Evolutionary conservation across 805 yeast genomes (phyloP), one percentile per base, ranked within the genome.

Genomic region (Aciculoconidium aculeatum): DNA sequence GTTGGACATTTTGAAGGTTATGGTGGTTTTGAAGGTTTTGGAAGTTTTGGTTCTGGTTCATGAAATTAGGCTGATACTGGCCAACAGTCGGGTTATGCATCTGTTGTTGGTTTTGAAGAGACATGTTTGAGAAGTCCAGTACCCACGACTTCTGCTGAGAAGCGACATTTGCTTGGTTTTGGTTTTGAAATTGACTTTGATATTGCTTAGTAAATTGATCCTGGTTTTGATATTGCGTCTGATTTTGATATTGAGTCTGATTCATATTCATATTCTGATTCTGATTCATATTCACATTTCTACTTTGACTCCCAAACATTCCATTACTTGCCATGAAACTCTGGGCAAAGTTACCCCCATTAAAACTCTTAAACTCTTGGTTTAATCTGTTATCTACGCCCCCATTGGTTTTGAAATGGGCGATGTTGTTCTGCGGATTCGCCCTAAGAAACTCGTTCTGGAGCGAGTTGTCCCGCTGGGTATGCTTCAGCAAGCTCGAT

Each of bases 391-490:
- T 31, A 36, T 69, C 73, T 10, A 48, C 44, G 6, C 25, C 39
- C 3, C 47, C 42, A 11, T 35, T 42, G 7, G 41, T 41, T 11
- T 30, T 36, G 36, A 34, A 30, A 7, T 23, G 36, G 9, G 24
- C 30, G 41, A 19, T 17, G 32, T 13, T 12, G 36, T 16, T 22
- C 12, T 25, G 31, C 3, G 21, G 31, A 18, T 23, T 24, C 3
- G 11, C 18, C 13, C 26, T 33, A 3, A 38, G 28, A 17, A 48
- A 41, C 36, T 63, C 69, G 24, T 55, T 48, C 26, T 56, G 62
- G 9, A 67, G 45, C 6, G 71, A 57, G 30, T 41, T 53, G 39
- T 68, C 73, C 20, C 61, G 32, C 31, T 60, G 63, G 0, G 70
- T 37, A 31, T 64, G 69, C 31, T 58, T 55, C 11, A 61, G 40